phyloP scores from a whole-genome alignment of 768 basidiomycete species.

The Mycena metata region DNA sequence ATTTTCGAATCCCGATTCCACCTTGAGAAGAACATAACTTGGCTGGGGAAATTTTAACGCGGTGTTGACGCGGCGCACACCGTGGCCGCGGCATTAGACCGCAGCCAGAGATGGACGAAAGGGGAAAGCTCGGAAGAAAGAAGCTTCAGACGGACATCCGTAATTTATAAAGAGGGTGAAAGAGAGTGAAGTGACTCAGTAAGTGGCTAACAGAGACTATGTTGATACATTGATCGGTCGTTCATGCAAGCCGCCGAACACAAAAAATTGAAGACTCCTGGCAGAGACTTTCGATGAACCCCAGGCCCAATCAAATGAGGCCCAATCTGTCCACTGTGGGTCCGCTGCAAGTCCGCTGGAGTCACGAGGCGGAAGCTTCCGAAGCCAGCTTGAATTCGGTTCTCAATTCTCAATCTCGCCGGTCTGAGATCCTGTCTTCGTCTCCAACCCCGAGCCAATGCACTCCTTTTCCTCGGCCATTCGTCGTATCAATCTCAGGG shows the following conservation, averaged over 20 bases:
- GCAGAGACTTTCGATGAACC: constrained; percentile 11
- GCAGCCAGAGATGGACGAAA: too few species aligned
- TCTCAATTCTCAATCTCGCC: too few species aligned
- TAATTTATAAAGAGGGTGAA: too few species aligned
- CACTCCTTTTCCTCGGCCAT: constrained; percentile 20
- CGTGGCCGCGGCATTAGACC: too few species aligned
- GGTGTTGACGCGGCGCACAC: too few species aligned
- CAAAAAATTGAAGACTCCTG: constrained; percentile 11
- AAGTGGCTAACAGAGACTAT: constrained; percentile 10
- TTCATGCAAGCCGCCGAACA: constrained; percentile 13
- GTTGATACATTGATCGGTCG: constrained; percentile 14
- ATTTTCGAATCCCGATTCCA: too few species aligned
- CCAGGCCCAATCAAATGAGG: constrained; percentile 12
- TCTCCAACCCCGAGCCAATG: constrained; percentile 18
- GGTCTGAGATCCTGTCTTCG: constrained; percentile 18
- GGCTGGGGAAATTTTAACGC: too few species aligned
- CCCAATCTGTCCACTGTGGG: constrained; percentile 2
- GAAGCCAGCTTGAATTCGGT: constrained; percentile 16
- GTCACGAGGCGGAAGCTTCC: constrained; percentile 12
- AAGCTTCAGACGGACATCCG: too few species aligned
- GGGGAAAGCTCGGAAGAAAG: too few species aligned
- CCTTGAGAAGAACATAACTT: too few species aligned
- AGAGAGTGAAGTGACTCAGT: too few species aligned
- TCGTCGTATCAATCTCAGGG: constrained; percentile 17
- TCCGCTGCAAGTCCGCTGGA: constrained; percentile 12